Base-by-base conservation (phyloP, 1,284 basidiomycete genomes). In the Ceraceosorus bombacis region DNA sequence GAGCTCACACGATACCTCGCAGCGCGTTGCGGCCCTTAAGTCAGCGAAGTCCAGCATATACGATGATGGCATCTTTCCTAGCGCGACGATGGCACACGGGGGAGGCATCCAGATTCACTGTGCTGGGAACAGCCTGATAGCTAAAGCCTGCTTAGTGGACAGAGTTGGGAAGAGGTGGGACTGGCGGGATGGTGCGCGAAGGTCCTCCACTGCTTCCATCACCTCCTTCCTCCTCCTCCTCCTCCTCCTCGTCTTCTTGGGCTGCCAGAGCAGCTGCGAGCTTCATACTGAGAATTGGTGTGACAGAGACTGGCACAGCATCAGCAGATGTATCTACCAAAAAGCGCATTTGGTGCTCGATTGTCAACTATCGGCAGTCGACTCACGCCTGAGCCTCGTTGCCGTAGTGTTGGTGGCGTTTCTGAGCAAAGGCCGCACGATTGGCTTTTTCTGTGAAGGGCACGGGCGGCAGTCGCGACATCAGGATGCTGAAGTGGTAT, bases 371-470 rank as follows among this genome's bases (percentile, higher is more conserved):
- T 15, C 12, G 52, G 36, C n/a, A 53, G 12, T 53, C 41, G 6
- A 57, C 56, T 57, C 5, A 54, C 37, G 73, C 75, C 46, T 73
- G 66, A 5, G 73, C 75, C 59, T 77, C 75, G 54, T 77, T 74
- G 12, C 74, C 75, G 55, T 77, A 77, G 53, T 76, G 75, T 38
- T 65, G 64, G 56, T 77, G 71, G 27, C 75, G 63, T 62, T 76
- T 77, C 40, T 64, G 65, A 2, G 71, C 66, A 56, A 77, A 77
- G 0, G 65, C 74, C 10, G 68, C 68, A 37, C 73, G 71, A 53
- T 72, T 70, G 54, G 67, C 70, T 62, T 69, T 62, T 2, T 66
- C 68, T 65, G 39, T 55, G n/a, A 41, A 10, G 57, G 41, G n/a
- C 59, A 43, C 41, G 51, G 39, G 17, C 17, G n/a, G 56, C 7